A percentile compares a stretch with the other conserved stretches of the same genome.
These are phyloP conservation scores for Borovskyia barvae DNA, from an alignment of 208 protist species.

Conservation along the genomic window DNA sequence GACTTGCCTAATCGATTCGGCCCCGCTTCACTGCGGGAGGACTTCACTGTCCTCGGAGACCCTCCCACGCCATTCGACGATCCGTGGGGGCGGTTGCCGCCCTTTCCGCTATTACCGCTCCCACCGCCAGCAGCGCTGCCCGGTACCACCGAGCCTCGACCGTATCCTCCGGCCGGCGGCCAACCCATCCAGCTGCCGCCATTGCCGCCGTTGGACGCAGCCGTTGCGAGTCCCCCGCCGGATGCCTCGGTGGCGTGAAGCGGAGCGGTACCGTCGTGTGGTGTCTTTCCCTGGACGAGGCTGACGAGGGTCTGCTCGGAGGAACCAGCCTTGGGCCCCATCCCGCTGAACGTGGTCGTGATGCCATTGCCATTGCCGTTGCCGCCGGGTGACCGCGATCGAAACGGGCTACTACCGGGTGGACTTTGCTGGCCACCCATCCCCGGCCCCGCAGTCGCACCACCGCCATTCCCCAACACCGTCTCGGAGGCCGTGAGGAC, in stretches of 20 bases:
- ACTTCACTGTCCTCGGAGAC: neutral
- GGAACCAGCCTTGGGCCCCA: neutral
- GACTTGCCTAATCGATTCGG: constrained; percentile 13
- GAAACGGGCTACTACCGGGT: no score
- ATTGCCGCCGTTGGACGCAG: no score
- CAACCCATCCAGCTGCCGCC: no score
- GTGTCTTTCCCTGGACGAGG: constrained; percentile 11
- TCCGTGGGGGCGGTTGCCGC: no score
- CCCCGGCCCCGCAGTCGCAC: no score
- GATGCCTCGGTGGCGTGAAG: constrained; percentile 18
- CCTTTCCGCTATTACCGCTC: constrained; percentile 19
- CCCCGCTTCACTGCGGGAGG: constrained; percentile 9
- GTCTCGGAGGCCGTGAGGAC: constrained; percentile 22
- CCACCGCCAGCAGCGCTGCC: constrained; percentile 26
- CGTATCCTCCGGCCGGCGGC: no score
- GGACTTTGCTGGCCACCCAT: no score
- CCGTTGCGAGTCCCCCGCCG: neutral
- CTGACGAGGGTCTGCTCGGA: constrained; percentile 22
- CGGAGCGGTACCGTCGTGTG: no score
- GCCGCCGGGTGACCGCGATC: no score
- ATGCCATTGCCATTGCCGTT: constrained; percentile 19
- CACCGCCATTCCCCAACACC: constrained; percentile 12
- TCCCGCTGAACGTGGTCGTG: constrained; percentile 1
- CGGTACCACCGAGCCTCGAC: constrained; percentile 3
- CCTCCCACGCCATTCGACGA: constrained; percentile 5